Base-by-base conservation (phyloP, 116 monocot genomes). In the Trichopus zeylanicus region DNA sequence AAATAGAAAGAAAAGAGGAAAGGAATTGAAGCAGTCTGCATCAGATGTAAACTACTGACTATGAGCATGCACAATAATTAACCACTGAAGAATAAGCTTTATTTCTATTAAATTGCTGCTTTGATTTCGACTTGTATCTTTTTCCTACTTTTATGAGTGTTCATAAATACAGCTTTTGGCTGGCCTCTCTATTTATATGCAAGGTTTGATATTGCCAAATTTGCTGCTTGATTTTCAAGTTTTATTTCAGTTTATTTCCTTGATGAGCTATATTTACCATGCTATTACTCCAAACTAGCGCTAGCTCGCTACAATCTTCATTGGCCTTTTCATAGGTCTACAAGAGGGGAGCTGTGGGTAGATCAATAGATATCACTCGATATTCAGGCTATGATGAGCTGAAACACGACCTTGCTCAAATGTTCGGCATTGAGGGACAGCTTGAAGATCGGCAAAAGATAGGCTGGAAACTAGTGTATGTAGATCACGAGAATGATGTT, bases 401-500 rank as follows among this genome's bases (percentile, higher is more conserved):
- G 65, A 91, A 83, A 60, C 78, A 71, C 38, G 91, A 82, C 63
- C 81, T 91, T 60, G 83, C 81, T 31, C 75, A 80, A 29, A 91
- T 91, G 91, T 91, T 91, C 71, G 81, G 91, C 56, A 80, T 91
- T 38, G 86, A 83, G 29, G 81, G 78, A 15, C 83, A 86, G 53
- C 77, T 91, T 46, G 86, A 91, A 60, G 91, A 83, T 54, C 70
- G 78, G 23, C 86, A 91, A 64, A 83, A 83, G 65, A 75, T 86
- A 47, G 91, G 80, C 57, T 91, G 91, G 91, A 91, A 91, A 51
- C 68, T 91, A 33, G 91, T 91, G 9, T 86, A 86, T 75, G 83
- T 86, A 23, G 91, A 91, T 70, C 83, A 83, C 62, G 91, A 91
- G 60, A 70, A 56, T 70, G 91, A 91, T 75, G 83, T 91, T 52